These are phyloP conservation scores for Crepidotus variabilis DNA, from an alignment of 768 basidiomycete genomes.

Conservation along the genomic window DNA sequence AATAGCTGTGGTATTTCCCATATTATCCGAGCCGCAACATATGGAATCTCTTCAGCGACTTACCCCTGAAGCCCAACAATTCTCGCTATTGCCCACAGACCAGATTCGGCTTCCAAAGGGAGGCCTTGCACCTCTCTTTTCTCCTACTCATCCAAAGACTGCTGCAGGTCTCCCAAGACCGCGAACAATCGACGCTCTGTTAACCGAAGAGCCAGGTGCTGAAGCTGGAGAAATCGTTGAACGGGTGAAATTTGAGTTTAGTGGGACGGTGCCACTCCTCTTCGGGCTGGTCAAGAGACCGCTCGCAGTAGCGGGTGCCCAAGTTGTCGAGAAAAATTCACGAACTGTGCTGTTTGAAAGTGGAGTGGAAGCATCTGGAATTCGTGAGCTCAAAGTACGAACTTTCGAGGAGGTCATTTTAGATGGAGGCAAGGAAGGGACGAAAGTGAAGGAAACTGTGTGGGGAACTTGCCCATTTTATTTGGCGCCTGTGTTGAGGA, in stretches of 20 bases:
- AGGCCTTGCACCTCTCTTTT: background rate
- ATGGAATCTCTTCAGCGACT: background rate
- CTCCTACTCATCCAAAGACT: background rate
- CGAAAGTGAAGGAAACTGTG: background rate
- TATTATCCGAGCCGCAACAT: background rate
- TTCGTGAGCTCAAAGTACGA: background rate
- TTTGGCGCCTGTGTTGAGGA: background rate
- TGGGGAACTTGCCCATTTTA: background rate
- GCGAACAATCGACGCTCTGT: background rate
- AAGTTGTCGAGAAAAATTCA: background rate
- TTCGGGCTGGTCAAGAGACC: background rate
- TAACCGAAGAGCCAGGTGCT: background rate
- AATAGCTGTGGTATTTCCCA: background rate
- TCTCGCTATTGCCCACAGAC: background rate
- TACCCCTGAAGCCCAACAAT: background rate
- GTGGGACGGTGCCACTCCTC: background rate
- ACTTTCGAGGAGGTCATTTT: background rate
- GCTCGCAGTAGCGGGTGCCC: background rate
- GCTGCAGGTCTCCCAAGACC: background rate
- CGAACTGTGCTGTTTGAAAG: background rate
- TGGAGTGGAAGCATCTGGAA: background rate
- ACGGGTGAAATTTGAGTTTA: background rate
- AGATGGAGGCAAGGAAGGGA: background rate
- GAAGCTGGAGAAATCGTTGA: background rate
- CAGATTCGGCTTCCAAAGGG: background rate